Conservation (phyloP, 257 asterid species). For the Solanum sejunctum region DNA sequence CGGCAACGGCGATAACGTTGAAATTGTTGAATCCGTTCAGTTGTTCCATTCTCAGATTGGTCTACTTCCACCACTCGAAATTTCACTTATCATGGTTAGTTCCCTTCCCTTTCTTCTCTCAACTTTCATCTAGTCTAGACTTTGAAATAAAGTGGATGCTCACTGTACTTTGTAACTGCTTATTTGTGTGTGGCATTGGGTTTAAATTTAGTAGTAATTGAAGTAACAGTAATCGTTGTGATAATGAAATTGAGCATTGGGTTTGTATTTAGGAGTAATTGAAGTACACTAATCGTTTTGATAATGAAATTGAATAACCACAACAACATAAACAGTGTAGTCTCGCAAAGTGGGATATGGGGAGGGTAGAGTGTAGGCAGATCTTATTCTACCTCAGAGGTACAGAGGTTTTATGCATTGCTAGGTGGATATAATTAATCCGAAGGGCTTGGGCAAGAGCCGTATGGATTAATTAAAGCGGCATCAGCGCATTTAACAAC, state of each 20-base stretch:
- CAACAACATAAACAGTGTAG: too few relatives aligned
- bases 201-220: not conserved
- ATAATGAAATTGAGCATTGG: not conserved
- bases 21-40: slow-evolving; percentile 77
- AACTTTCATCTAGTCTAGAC: not conserved
- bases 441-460: not conserved
- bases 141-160: not conserved
- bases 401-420: not conserved
- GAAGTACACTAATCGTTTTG: not conserved
- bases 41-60: slow-evolving; percentile 96
- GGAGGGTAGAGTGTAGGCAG: too few relatives aligned
- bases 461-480: too few relatives aligned
- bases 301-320: not conserved
- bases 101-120: not conserved
- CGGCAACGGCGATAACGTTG: slow-evolving; percentile 32
- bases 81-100: slow-evolving; percentile 78
- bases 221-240: not conserved
- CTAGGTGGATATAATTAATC: not conserved
- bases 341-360: too few relatives aligned
- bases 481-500: too few relatives aligned
- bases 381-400: too few relatives aligned
- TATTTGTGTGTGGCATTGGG: not conserved
- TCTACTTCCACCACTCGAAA: slow-evolving; percentile 83
- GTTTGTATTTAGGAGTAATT: not conserved
- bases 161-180: not conserved